These are phyloP conservation scores for Pseudogymnoascus sp. DNA, from an alignment of 2,329 filamentous ascomycete species.

Conservation along the genomic window DNA sequence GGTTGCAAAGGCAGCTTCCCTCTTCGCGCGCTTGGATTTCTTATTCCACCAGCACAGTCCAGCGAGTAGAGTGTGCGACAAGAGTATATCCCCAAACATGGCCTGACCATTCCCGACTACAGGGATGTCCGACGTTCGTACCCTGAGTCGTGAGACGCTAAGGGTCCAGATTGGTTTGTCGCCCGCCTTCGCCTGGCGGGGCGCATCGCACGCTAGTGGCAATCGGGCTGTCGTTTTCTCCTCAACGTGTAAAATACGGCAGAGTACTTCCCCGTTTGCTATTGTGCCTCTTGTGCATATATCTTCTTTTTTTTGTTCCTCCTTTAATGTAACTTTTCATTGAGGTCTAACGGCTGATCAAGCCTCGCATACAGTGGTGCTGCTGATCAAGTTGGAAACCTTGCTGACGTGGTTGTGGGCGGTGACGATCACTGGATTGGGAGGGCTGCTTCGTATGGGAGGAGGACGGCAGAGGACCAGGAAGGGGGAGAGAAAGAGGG, in stretches of 20 bases:
- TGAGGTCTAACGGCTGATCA: too few relatives aligned
- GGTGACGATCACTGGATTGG: too few relatives aligned
- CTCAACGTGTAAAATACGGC: not conserved
- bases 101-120: not conserved
- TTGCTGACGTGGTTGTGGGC: too few relatives aligned
- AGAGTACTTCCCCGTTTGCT: not conserved
- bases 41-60: not conserved
- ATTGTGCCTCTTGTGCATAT: not conserved
- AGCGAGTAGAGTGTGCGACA: not conserved
- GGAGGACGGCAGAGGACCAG: too few relatives aligned
- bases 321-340: too few relatives aligned
- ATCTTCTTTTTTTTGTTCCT: not conserved
- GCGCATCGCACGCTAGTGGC: not conserved
- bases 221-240: not conserved
- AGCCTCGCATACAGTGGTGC: too few relatives aligned
- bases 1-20: not conserved
- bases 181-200: not conserved
- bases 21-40: not conserved
- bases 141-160: not conserved
- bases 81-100: not conserved
- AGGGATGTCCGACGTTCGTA: not conserved
- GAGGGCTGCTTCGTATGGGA: too few relatives aligned
- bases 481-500: too few relatives aligned
- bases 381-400: too few relatives aligned
- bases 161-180: not conserved